Base-by-base conservation (phyloP, 1,284 basidiomycete genomes). In the Puccinia coronata region DNA sequence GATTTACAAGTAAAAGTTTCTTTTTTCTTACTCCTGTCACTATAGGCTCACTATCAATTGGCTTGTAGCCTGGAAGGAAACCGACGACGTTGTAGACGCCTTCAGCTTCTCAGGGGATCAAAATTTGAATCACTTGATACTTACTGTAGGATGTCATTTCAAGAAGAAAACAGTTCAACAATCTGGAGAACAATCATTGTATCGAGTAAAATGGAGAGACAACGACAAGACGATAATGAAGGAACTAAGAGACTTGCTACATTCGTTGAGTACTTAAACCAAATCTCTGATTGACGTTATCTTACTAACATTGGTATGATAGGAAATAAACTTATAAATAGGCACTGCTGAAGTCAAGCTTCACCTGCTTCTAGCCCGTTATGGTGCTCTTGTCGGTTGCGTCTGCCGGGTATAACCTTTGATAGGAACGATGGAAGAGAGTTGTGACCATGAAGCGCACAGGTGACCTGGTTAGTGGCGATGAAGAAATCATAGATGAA, bases 401-500 rank as follows among this genome's bases (percentile, higher is more conserved):
- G 70, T 34, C 34, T 53, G 20, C 3, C 49, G 34, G 49, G 70
- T n/a, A n/a, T n/a, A 5, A 72, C 12, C 39, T 55, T 72, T 1
- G 70, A 34, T 34, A 72, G 31, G 31, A 72, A 72, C 1, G 43
- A 28, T 39, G 70, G 70, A 11, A 55, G 2, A 34, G 51, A 55
- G 34, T 39, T 72, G 14, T 72, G 8, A 18, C 70, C 70, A 34
- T 72, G 70, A 1, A 72, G 47, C 20, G 70, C 31, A n/a, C 70
- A 72, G 28, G 70, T 72, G n/a, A 72, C 70, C 14, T 51, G 51
- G 23, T 72, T 34, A 51, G 70, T 72, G 18, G 70, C 80, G n/a
- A 81, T 61, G 59, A 81, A 81, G 47, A 75, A 41, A 67, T 81
- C 80, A 39, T 81, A 81, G n/a, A 81, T 57, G 31, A 81, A 57